These are phyloP conservation scores for Erodium moschatum DNA, from an alignment of 441 rosid genomes.

Conservation along the genomic window DNA sequence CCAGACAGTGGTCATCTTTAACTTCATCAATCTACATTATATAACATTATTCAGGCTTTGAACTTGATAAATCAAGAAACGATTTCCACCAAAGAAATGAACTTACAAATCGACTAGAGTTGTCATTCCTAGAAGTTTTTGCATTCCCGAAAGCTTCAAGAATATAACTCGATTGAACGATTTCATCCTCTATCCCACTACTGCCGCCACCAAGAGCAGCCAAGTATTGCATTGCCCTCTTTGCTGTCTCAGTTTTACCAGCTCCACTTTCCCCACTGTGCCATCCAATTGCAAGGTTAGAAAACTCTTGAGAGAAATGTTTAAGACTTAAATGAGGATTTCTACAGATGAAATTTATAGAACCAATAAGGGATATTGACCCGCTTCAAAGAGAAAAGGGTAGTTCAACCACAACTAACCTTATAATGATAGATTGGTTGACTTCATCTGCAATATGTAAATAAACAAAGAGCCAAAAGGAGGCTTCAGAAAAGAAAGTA, in stretches of 20 bases:
- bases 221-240: slow-evolving; percentile 82
- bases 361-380: not conserved
- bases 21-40: not conserved
- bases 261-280: slow-evolving; percentile 98
- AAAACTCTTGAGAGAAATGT: slow-evolving; percentile 4
- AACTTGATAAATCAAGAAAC: slow-evolving; percentile 5
- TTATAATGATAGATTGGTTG: slow-evolving; percentile 66
- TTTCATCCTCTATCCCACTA: slow-evolving; percentile 60
- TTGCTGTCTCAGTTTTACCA: slow-evolving; percentile 98
- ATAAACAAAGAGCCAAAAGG: slow-evolving; percentile 13
- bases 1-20: not conserved
- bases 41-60: slow-evolving; percentile 2
- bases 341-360: not conserved
- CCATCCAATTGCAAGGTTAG: slow-evolving; percentile 13
- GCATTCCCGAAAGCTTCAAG: slow-evolving; percentile 99
- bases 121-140: slow-evolving; percentile 80
- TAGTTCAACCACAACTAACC: slow-evolving; percentile 33
- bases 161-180: slow-evolving; percentile 62
- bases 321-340: not conserved
- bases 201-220: slow-evolving; percentile 77
- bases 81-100: slow-evolving; percentile 14
- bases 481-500: slow-evolving; percentile 20
- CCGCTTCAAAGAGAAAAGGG: not conserved
- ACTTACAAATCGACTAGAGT: slow-evolving; percentile 95
- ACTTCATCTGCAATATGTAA: slow-evolving; percentile 44